Base-by-base conservation (phyloP, 306 rosid genomes). In the Astragalus membranaceus region DNA sequence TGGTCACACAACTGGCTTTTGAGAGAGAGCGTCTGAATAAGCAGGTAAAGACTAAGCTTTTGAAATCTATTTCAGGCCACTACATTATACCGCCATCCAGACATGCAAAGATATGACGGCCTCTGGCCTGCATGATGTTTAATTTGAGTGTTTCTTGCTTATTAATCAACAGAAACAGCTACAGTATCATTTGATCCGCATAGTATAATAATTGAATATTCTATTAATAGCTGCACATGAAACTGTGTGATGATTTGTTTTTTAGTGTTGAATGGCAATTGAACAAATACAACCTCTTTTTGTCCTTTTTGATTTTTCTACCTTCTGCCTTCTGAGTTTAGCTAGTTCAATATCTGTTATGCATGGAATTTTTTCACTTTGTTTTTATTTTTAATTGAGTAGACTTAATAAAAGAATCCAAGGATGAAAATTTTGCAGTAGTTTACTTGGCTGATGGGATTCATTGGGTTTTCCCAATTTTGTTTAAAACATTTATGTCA, bases 21-120 rank as follows among this genome's bases (percentile, higher is more conserved):
- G 99, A 95, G 84, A 89, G 99, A 83, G 96, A 89, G 63, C 97
- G 92, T 29, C 96, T 95, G 69, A 86, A 80, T 73, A 86, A 91
- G 79, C 87, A 87, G 99, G 99, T 95, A 79, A 74, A 49, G 41
- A 69, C 69, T 47, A 10, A 16, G 54, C 32, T 76, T 68, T 49
- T 59, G 69, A 55, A 55, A 62, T 70, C 63, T 57, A 36, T 64
- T 70, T 67, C 66, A 50, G 57, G 42, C 44, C 35, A 69, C 11
- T 17, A 39, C 37, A 29, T 56, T 55, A 48, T 50, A 43, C 67
- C 35, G 0, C 62, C 17, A 5, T 43, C 13, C 4, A 5, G n/a
- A 56, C 16, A 10, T 42, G 42, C 43, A 57, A 8, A 23, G 41
- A 54, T 30, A 53, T 43, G 47, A 15, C 4, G 26, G 47, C n/a